Conservation (phyloP, 1,284 basidiomycete genomes). For the Porogramme epimiltina region DNA sequence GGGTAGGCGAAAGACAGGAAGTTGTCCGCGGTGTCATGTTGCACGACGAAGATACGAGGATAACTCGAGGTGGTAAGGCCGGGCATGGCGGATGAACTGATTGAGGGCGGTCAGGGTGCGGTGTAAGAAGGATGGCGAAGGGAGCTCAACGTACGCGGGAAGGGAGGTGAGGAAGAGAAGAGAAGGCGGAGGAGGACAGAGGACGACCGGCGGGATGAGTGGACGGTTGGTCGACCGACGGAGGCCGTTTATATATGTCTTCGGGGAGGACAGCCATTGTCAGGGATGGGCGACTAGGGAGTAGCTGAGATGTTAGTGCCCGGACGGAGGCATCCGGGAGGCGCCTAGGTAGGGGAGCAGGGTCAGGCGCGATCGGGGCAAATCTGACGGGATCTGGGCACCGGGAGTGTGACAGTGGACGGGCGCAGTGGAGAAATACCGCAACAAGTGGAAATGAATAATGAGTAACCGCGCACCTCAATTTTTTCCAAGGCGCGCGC, state of each 20-base stretch:
- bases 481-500: not conserved
- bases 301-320: slow-evolving; percentile 13
- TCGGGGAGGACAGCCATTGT: slow-evolving; percentile 20
- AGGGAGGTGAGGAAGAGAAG: not conserved
- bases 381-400: slow-evolving; percentile 8
- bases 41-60: slow-evolving; percentile 39
- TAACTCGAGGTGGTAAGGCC: slow-evolving; percentile 26
- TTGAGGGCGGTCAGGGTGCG: not conserved
- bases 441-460: slow-evolving; percentile 9
- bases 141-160: not conserved
- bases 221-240: not conserved
- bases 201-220: slow-evolving; percentile 3
- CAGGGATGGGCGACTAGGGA: slow-evolving; percentile 14
- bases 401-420: slow-evolving; percentile 14
- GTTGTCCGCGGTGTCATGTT: slow-evolving; percentile 43
- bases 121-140: not conserved
- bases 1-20: slow-evolving; percentile 46
- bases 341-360: slow-evolving; percentile 4
- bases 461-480: not conserved
- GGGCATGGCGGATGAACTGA: slow-evolving; percentile 30
- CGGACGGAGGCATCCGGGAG: slow-evolving; percentile 3
- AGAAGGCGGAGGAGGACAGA: slow-evolving; percentile 1
- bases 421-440: slow-evolving; percentile 4
- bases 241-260: slow-evolving; percentile 14
- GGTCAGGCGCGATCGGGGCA: too few species aligned